phyloP scores from a whole-genome alignment of 176 grass and related monocot species.

The sorghum (Sorghum bicolor) region Sorghum_bicolor_NCBIv3 NC_012879.2:2171001-2171500 shows the following conservation, averaged over 20 bases:
- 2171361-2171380: constrained; percentile 60
- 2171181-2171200: background rate
- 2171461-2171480: background rate
- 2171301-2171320: background rate
- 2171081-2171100: background rate
- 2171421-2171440: constrained; percentile 71
- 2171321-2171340: background rate
- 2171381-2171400: constrained; percentile 95
- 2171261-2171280: constrained; percentile 99
- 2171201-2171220: constrained; percentile 64
- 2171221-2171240: constrained; percentile 98
- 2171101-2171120: background rate
- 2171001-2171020: background rate
- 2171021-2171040: background rate
- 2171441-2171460: constrained; percentile 94
- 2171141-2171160: background rate
- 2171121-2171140: background rate
- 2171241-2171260: constrained; percentile 98
- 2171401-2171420: constrained; percentile 99
- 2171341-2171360: background rate
- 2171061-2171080: background rate
- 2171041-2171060: background rate
- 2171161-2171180: background rate
- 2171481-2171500: background rate
- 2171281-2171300: constrained; percentile 28